Evolutionary conservation across 192 early-diverging fungal species (phyloP), one percentile per base, ranked within the genome.

Genomic region (Cladochytrium replicatum): DNA sequence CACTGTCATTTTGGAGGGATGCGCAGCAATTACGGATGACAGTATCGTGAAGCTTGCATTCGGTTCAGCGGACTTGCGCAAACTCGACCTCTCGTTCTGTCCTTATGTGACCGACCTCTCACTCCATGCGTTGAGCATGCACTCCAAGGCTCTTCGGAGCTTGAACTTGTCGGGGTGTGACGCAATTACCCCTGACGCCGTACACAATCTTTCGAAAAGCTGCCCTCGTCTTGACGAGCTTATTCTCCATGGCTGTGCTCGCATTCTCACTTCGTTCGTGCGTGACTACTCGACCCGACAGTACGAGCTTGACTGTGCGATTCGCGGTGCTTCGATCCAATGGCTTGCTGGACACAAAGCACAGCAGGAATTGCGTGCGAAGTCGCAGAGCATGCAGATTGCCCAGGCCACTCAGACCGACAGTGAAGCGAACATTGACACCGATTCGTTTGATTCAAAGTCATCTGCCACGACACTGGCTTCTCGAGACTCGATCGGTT

Each of bases 21-120:
- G 48, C n/a, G 8, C 48, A 5, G 48, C 28, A 26, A 17, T 62
- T 1, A 29, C 60, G 2, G 54, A 62, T 32, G 60, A 62, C 46
- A 23, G 25, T 32, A n/a, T 62, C 19, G 30, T 62, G 13, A 3
- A 9, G 2, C 23, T 62, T n/a, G n/a, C 47, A 19, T 50, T 32
- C 6, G 13, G 34, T 2, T 50, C 43, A 15, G 6, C 3, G 21
- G 9, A 6, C n/a, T 17, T 62, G 29, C 15, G 51, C 8, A 22
- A 19, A 17, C 48, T 62, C n/a, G 37, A 56, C 32, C 5, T 44
- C 6, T 15, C 46, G 9, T 45, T 56, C 3, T 11, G 47, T 30
- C n/a, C 54, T 11, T 0, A 3, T 23, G 4, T 62, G 19, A 46
- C 60, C 9, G 60, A 62, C 38, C 24, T 56, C 19, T 32, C 38